Conservation (phyloP, 2,329 filamentous ascomycete species). For the Hypoxylon sp. region DNA sequence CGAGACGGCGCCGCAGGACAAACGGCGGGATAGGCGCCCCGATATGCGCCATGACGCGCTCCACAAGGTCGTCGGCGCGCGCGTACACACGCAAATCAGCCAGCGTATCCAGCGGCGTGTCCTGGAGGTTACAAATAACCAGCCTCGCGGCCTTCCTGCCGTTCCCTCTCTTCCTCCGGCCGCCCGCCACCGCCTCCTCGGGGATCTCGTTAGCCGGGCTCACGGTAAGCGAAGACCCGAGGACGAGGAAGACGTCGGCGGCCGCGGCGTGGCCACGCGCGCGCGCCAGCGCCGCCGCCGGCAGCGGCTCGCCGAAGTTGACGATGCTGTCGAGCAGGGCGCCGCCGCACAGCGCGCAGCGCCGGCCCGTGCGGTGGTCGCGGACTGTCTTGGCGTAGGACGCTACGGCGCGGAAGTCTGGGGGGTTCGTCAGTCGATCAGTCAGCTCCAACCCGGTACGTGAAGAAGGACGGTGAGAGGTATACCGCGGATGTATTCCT, state of each 20-base stretch:
- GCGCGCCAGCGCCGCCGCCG: constrained; percentile 42
- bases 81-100: constrained; percentile 48
- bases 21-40: constrained; percentile 49
- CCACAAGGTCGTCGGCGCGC: constrained; percentile 51
- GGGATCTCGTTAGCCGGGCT: constrained; percentile 53
- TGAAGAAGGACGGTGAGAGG: too few relatives aligned
- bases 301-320: constrained; percentile 54
- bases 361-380: constrained; percentile 57
- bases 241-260: constrained; percentile 55
- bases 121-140: constrained; percentile 57
- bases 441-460: too few relatives aligned
- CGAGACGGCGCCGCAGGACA: constrained; percentile 47
- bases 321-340: constrained; percentile 54
- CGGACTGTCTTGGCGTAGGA: constrained; percentile 52
- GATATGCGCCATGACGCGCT: constrained; percentile 51
- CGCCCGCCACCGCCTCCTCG: constrained; percentile 46
- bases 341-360: constrained; percentile 51
- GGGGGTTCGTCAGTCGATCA: not conserved
- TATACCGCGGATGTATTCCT: constrained; percentile 55
- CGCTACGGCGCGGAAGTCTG: constrained; percentile 55
- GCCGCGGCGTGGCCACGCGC: constrained; percentile 50
- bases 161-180: constrained; percentile 41
- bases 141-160: too few relatives aligned
- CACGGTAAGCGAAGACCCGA: constrained; percentile 56
- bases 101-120: constrained; percentile 51